These are phyloP conservation scores for Penicillium canariense DNA, from an alignment of 495 filamentous ascomycete species.

Conservation along the genomic window DNA sequence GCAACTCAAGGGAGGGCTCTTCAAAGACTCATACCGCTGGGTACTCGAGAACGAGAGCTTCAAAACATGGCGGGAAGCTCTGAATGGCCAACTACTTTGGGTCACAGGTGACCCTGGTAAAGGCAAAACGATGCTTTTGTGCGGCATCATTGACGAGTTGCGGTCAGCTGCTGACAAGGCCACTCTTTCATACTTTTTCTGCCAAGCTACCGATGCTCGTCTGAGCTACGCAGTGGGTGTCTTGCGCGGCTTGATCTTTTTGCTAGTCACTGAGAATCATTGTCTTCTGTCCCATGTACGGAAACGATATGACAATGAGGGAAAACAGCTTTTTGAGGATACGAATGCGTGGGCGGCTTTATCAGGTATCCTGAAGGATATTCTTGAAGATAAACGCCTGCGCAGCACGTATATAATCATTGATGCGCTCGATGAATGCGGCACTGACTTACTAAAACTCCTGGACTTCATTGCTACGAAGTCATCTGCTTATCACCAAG, in stretches of 20 bases:
- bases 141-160: slow-evolving; percentile 42
- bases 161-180: background rate
- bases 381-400: slow-evolving; percentile 26
- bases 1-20: slow-evolving; percentile 29
- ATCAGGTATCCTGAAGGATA: slow-evolving; percentile 28
- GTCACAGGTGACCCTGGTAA: slow-evolving; percentile 30
- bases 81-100: slow-evolving; percentile 16
- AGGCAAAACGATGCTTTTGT: slow-evolving; percentile 44
- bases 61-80: slow-evolving; percentile 14
- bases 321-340: slow-evolving; percentile 32
- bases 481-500: background rate
- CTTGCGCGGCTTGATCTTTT: slow-evolving; percentile 42
- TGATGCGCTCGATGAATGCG: background rate
- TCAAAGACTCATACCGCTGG: slow-evolving; percentile 43
- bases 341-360: slow-evolving; percentile 35
- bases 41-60: slow-evolving; percentile 41
- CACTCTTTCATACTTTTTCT: too few relatives aligned
- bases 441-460: background rate
- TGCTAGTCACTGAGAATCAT: slow-evolving; percentile 31
- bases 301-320: background rate
- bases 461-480: background rate
- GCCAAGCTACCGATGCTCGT: slow-evolving; percentile 34
- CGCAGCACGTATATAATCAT: background rate
- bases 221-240: slow-evolving; percentile 42
- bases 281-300: slow-evolving; percentile 32